Percentiles rank a stretch among this genome's conserved stretches.
Evolutionary conservation across 257 asterid genomes (phyloP).

Genomic region (Penstemon eatonii): DNA sequence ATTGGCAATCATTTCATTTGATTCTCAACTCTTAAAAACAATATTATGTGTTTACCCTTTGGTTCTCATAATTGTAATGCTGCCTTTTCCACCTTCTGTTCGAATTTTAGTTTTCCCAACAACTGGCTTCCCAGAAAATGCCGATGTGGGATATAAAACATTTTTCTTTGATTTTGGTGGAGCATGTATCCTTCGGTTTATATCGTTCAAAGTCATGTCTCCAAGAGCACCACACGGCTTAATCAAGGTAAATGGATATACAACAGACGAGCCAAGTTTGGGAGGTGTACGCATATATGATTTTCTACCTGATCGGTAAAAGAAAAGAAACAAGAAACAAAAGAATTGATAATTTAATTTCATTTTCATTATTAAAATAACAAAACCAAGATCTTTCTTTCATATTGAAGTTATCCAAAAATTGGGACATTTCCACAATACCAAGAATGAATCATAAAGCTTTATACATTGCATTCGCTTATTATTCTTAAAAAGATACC

Average conservation of each 20-base stretch:
- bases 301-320: constrained; percentile 55
- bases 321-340: not conserved
- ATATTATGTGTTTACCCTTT: constrained; percentile 45
- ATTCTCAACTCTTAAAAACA: no score
- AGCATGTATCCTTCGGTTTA: constrained; percentile 64
- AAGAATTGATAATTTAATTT: not conserved
- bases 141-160: constrained; percentile 63
- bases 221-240: constrained; percentile 84
- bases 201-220: constrained; percentile 82
- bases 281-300: constrained; percentile 70
- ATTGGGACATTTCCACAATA: no score
- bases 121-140: constrained; percentile 91
- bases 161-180: constrained; percentile 58
- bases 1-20: no score
- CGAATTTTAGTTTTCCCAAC: constrained; percentile 88
- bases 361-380: no score
- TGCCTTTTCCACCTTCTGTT: constrained; percentile 85
- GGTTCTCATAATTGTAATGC: constrained; percentile 87
- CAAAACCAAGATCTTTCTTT: no score
- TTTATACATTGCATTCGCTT: no score
- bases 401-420: no score
- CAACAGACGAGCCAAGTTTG: constrained; percentile 56
- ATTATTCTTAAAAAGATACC: constrained; percentile 35
- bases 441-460: no score
- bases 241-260: constrained; percentile 73